A percentile compares a stretch with the other conserved stretches of the same genome.
Evolutionary conservation across 2,329 filamentous ascomycete species (phyloP).

Genomic region (Teratosphaeria destructans): DNA sequence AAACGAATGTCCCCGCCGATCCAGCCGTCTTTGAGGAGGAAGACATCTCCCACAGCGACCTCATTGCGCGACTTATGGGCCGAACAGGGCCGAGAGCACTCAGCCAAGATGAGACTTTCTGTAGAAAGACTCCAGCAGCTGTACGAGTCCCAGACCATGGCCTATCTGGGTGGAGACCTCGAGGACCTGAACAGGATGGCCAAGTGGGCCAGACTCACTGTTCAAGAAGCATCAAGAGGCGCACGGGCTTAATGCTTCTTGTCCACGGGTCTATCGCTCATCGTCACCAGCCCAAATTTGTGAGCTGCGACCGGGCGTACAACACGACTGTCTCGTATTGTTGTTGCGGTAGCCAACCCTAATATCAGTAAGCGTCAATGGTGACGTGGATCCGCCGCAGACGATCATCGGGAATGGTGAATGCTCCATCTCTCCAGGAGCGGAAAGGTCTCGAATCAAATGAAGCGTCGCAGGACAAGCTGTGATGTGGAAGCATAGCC

Average conservation of each 20-base stretch:
- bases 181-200: constrained; percentile 2
- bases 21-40: constrained; percentile 11
- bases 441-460: too few species aligned
- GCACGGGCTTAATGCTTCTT: not conserved
- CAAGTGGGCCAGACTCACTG: not conserved
- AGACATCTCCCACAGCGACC: constrained; percentile 13
- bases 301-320: too few species aligned
- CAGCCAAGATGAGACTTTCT: constrained; percentile 14
- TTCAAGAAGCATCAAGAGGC: not conserved
- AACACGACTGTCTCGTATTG: not conserved
- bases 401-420: not conserved
- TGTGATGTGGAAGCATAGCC: too few species aligned
- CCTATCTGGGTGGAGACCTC: constrained; percentile 16
- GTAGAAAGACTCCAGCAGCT: constrained; percentile 20
- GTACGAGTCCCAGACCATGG: constrained; percentile 24
- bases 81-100: constrained; percentile 7
- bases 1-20: constrained; percentile 5
- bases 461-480: too few species aligned
- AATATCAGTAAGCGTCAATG: not conserved
- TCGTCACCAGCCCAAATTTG: too few species aligned
- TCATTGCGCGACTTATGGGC: constrained; percentile 21
- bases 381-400: not conserved
- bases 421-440: not conserved
- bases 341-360: too few species aligned
- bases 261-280: too few species aligned